Base-by-base conservation (phyloP, 352 stramenopile species). In the Globisporangium spinosum region DNA sequence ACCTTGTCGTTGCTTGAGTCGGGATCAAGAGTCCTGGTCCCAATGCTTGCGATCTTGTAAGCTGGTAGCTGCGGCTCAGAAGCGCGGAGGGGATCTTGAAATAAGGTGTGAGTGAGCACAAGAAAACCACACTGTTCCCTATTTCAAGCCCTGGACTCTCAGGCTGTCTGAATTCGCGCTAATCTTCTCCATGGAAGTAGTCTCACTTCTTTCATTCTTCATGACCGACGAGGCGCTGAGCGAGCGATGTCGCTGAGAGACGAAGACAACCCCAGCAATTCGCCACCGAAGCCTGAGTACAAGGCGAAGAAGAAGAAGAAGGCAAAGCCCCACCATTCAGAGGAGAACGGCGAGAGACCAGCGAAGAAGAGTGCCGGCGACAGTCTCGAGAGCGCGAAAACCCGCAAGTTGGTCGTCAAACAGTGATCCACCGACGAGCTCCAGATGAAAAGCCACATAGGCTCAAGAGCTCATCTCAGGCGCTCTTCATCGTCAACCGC, bases 351-450 rank as follows among this genome's bases (percentile, higher is more conserved):
- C 15, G 34, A 47, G 1, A 7, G 15, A 43, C 17, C 29, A 29
- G 12, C n/a, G 34, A 60, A 51, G 40, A 25, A 38, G 40, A 25
- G 27, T 23, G 12, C 17, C 62, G n/a, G 6, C 17, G 32, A 67
- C 10, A 63, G 17, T 23, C 23, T 35, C 22, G 34, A 66, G 1
- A 35, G 22, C 9, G 23, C 25, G 6, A 58, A 35, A 17, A 58
- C 63, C 35, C 66, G 47, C 49, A 63, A 67, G 38, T 32, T 71
- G 20, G 51, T 59, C 25, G 66, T 71, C 35, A 71, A 71, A 32
- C 59, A 64, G 22, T 23, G n/a, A 3, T 67, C 66, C 12, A 55
- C 49, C 23, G 51, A 40, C 57, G 35, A 22, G 40, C n/a, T 61
- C 7, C 59, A 58, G 23, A 54, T 22, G 8, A 43, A 58, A 23